Evolutionary conservation across 2,329 filamentous ascomycete genomes (phyloP).

Genomic region (Stachybotrys chartarum): DNA sequence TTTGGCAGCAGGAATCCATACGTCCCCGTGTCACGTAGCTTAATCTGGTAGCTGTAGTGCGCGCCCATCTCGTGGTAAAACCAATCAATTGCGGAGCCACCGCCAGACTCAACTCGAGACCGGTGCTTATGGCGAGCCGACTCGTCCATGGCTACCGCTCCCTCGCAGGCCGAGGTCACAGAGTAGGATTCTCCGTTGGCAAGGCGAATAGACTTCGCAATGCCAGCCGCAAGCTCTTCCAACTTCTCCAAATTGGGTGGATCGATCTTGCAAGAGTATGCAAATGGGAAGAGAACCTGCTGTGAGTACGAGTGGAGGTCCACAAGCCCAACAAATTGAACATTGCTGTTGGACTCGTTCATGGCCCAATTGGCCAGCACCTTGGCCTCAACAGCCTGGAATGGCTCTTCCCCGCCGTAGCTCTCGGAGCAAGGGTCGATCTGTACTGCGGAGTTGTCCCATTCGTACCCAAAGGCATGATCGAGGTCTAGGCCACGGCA

Average conservation of each 20-base stretch:
- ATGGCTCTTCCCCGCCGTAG: slow-evolving; percentile 76
- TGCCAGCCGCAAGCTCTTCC: slow-evolving; percentile 78
- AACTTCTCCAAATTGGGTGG: slow-evolving; percentile 89
- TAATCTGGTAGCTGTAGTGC: slow-evolving; percentile 86
- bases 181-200: slow-evolving; percentile 69
- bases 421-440: slow-evolving; percentile 85
- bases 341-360: slow-evolving; percentile 68
- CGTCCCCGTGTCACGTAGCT: slow-evolving; percentile 84
- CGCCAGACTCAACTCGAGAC: slow-evolving; percentile 60
- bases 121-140: slow-evolving; percentile 10
- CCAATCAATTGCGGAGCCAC: slow-evolving; percentile 87
- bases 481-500: slow-evolving; percentile 88
- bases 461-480: slow-evolving; percentile 76
- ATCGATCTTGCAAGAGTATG: slow-evolving; percentile 69
- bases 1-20: slow-evolving; percentile 89
- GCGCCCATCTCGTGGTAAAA: slow-evolving; percentile 85
- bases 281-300: slow-evolving; percentile 87
- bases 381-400: slow-evolving; percentile 74
- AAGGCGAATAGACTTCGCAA: slow-evolving; percentile 84
- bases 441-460: slow-evolving; percentile 61
- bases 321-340: slow-evolving; percentile 74
- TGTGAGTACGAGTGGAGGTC: slow-evolving; percentile 96
- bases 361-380: slow-evolving; percentile 74
- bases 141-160: slow-evolving; percentile 44
- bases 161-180: slow-evolving; percentile 81